Conservation (phyloP, 2,329 filamentous ascomycete genomes). For the Fusarium zealandicum region DNA sequence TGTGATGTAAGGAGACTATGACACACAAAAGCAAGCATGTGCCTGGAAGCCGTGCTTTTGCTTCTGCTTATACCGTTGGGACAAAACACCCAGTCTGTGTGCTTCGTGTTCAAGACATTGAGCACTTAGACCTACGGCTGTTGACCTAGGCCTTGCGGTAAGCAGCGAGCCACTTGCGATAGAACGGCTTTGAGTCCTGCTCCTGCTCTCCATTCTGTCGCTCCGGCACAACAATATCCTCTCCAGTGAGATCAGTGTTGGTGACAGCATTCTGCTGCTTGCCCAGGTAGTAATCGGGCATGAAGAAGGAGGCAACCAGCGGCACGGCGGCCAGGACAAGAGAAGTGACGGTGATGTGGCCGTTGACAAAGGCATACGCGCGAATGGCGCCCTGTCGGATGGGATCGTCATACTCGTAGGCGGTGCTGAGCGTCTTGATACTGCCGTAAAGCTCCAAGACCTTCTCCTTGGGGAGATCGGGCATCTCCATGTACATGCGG, state of each 20-base stretch:
- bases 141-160: conserved; percentile 10
- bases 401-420: conserved; percentile 45
- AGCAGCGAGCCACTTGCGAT: conserved; percentile 4
- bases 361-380: conserved; percentile 46
- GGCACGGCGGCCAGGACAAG: conserved; percentile 44
- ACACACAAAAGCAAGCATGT: no score
- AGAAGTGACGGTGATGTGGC: conserved; percentile 46
- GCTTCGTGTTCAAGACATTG: no score
- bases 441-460: conserved; percentile 45
- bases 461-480: conserved; percentile 33
- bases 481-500: conserved; percentile 44
- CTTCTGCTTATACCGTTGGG: no score
- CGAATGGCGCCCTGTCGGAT: conserved; percentile 49
- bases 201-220: neutral
- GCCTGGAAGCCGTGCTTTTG: no score
- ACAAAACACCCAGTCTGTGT: no score
- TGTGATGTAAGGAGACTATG: no score
- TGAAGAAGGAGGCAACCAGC: conserved; percentile 48
- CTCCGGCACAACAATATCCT: conserved; percentile 37
- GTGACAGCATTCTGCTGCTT: conserved; percentile 47
- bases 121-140: no score
- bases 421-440: conserved; percentile 45
- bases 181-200: conserved; percentile 8
- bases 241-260: conserved; percentile 45
- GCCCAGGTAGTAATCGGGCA: conserved; percentile 51